Conservation (phyloP, 768 basidiomycete species). For the Cubamyces lactineus region DNA sequence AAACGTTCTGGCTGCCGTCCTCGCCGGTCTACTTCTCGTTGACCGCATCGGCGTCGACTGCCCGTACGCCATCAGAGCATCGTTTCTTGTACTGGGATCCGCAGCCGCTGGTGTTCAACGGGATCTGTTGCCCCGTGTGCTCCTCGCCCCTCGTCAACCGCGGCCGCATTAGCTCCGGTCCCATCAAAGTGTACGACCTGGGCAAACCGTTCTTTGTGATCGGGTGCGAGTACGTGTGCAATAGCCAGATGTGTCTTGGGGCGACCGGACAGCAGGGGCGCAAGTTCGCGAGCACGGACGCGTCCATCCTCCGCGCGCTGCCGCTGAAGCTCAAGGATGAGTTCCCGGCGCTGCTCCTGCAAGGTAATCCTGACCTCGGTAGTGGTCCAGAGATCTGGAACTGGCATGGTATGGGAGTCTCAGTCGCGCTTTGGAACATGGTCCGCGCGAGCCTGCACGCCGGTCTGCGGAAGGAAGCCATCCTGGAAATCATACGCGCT, state of each 20-base stretch:
- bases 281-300: constrained; percentile 72
- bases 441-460: constrained; percentile 59
- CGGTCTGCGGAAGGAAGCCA: constrained; percentile 64
- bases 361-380: constrained; percentile 58
- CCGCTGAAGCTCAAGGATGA: constrained; percentile 72
- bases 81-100: constrained; percentile 90
- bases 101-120: constrained; percentile 80
- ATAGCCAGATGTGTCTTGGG: constrained; percentile 48
- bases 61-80: constrained; percentile 72
- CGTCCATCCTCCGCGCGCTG: constrained; percentile 69
- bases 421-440: constrained; percentile 72
- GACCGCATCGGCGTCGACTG: constrained; percentile 69
- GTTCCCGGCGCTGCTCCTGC: constrained; percentile 67
- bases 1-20: constrained; percentile 83
- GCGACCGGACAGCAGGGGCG: constrained; percentile 55
- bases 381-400: constrained; percentile 68
- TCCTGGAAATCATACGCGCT: constrained; percentile 58
- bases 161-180: constrained; percentile 74
- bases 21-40: constrained; percentile 78
- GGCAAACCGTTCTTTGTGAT: constrained; percentile 82
- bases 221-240: constrained; percentile 80
- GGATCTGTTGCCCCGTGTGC: constrained; percentile 74
- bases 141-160: constrained; percentile 60
- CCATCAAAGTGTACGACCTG: constrained; percentile 79
- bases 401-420: constrained; percentile 78